These are phyloP conservation scores for Lactarius quietus DNA, from an alignment of 768 basidiomycete genomes.

Conservation along the genomic window DNA sequence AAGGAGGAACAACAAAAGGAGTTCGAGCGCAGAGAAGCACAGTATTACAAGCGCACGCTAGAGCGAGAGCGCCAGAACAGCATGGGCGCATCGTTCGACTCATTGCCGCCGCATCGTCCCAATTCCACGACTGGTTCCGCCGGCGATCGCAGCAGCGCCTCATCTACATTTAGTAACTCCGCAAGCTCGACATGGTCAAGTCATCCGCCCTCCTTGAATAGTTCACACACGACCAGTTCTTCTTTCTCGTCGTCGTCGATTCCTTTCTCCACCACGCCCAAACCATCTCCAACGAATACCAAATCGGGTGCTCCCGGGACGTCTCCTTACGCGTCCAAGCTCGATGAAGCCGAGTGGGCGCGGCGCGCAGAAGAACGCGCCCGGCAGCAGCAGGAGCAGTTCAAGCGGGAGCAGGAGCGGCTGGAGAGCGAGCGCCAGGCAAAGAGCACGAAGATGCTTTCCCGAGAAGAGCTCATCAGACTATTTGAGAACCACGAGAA, in stretches of 20 bases:
- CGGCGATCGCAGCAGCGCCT: slow-evolving; percentile 26
- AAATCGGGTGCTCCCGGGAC: slow-evolving; percentile 24
- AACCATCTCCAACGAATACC: slow-evolving; percentile 10
- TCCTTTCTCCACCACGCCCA: slow-evolving; percentile 15
- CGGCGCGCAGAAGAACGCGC: slow-evolving; percentile 62
- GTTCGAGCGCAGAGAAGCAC: slow-evolving; percentile 24
- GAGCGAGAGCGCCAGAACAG: slow-evolving; percentile 33
- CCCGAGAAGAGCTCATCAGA: slow-evolving; percentile 53
- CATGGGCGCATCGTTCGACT: slow-evolving; percentile 19
- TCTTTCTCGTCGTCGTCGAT: slow-evolving; percentile 17
- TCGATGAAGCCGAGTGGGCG: slow-evolving; percentile 53
- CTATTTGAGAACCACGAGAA: slow-evolving; percentile 60
- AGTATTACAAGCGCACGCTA: slow-evolving; percentile 19
- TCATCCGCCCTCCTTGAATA: slow-evolving; percentile 23
- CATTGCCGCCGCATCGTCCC: slow-evolving; percentile 29
- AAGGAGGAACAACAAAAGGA: slow-evolving; percentile 33
- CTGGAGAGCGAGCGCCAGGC: slow-evolving; percentile 44
- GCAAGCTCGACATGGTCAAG: slow-evolving; percentile 25
- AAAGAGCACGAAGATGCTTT: slow-evolving; percentile 41
- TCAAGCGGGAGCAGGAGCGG: slow-evolving; percentile 64
- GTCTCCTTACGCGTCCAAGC: slow-evolving; percentile 25
- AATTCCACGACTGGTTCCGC: slow-evolving; percentile 25
- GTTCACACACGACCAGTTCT: slow-evolving; percentile 19
- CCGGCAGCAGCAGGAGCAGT: slow-evolving; percentile 63
- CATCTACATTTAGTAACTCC: slow-evolving; percentile 25